phyloP scores from a whole-genome alignment of 2,329 filamentous ascomycete species.

The Fusarium palustre region DNA sequence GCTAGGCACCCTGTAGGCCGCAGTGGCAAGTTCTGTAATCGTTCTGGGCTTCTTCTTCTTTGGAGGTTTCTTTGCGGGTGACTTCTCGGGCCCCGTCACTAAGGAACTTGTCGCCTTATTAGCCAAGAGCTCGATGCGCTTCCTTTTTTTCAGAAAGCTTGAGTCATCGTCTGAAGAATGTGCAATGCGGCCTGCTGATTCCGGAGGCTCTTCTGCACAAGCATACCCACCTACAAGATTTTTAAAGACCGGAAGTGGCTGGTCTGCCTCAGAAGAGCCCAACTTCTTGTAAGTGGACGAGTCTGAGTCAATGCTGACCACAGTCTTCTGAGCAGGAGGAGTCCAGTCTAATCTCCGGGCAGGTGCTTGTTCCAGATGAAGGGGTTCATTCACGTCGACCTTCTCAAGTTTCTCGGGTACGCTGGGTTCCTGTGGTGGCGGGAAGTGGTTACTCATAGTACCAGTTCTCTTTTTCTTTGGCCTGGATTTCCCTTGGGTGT shows the following conservation, averaged over 20 bases:
- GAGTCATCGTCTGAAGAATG: slow-evolving; percentile 47
- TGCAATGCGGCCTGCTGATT: slow-evolving; percentile 32
- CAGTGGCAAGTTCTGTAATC: slow-evolving; percentile 81
- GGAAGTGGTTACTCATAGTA: slow-evolving; percentile 53
- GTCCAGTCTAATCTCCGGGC: slow-evolving; percentile 75
- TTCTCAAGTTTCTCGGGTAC: slow-evolving; percentile 25
- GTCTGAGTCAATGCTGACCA: slow-evolving; percentile 47
- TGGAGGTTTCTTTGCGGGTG: slow-evolving; percentile 63
- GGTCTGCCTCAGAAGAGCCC: slow-evolving; percentile 15
- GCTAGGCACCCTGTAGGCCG: slow-evolving; percentile 65
- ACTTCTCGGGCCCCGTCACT: slow-evolving; percentile 43
- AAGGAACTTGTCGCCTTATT: slow-evolving; percentile 45
- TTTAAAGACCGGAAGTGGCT: slow-evolving; percentile 55
- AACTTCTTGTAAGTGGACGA: slow-evolving; percentile 45
- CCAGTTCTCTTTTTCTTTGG: slow-evolving; percentile 41
- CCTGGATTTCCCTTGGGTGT: slow-evolving; percentile 53
- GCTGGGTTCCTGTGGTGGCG: slow-evolving; percentile 31
- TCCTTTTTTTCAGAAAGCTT: slow-evolving; percentile 64
- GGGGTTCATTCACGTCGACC: slow-evolving; percentile 49
- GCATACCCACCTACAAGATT: slow-evolving; percentile 59
- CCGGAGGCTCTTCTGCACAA: slow-evolving; percentile 47
- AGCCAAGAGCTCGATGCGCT: slow-evolving; percentile 64
- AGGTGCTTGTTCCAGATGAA: slow-evolving; percentile 62
- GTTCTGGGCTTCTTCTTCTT: slow-evolving; percentile 82
- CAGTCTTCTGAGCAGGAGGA: slow-evolving; percentile 63